Percentiles rank a stretch among this genome's conserved stretches.
Conservation (phyloP, 2,329 filamentous ascomycete species). For the Calonectria leucothoes region DNA sequence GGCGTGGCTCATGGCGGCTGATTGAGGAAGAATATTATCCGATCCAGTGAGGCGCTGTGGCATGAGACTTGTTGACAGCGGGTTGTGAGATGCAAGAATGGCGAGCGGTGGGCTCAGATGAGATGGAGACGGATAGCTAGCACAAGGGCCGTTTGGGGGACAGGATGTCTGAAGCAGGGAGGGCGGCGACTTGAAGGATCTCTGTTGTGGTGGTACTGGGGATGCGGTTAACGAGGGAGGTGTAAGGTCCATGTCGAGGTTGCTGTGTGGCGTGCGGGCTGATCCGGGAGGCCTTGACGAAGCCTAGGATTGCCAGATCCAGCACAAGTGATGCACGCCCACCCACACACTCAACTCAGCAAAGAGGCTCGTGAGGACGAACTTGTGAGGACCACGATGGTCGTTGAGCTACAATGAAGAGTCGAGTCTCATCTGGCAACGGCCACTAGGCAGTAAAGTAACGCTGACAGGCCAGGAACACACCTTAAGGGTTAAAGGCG, state of each 20-base stretch:
- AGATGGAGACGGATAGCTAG: conserved; percentile 60
- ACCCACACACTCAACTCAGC: conserved; percentile 17
- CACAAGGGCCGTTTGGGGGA: conserved; percentile 49
- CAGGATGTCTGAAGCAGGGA: conserved; percentile 47
- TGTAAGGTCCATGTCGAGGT: conserved; percentile 60
- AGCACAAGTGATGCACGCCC: conserved; percentile 21
- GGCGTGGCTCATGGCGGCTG: conserved; percentile 54
- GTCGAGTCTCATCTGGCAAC: conserved; percentile 35
- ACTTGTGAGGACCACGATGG: conserved; percentile 19
- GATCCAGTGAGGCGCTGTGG: conserved; percentile 44
- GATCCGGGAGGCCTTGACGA: conserved; percentile 39
- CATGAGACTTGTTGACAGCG: conserved; percentile 52
- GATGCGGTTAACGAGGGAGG: conserved; percentile 59
- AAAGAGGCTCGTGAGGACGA: conserved; percentile 17
- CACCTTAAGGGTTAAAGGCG: conserved; percentile 22
- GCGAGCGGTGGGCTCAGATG: conserved; percentile 57
- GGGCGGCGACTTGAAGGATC: conserved; percentile 36
- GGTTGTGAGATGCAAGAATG: conserved; percentile 54
- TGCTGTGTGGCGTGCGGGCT: conserved; percentile 39
- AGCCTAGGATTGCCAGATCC: conserved; percentile 39
- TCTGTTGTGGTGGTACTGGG: conserved; percentile 50
- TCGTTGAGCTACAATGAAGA: conserved; percentile 31
- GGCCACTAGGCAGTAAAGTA: conserved; percentile 10
- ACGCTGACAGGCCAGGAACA: conserved; percentile 24
- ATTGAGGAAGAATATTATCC: conserved; percentile 31